Evolutionary conservation across 2,329 filamentous ascomycete species (phyloP).

Genomic region (Talaromyces sp.): DNA sequence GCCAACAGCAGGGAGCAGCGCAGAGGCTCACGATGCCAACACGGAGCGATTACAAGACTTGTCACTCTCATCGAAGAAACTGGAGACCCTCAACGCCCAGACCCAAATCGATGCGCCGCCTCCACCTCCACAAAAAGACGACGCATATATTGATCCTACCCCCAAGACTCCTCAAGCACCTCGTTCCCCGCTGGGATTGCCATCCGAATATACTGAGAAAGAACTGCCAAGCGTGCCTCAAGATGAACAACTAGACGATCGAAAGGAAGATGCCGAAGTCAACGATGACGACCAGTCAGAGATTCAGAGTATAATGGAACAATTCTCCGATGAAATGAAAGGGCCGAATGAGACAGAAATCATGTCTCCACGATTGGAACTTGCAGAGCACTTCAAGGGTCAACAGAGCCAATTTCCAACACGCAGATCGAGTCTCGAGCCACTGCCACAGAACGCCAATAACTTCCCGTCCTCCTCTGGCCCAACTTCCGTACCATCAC

Average conservation of each 20-base stretch:
- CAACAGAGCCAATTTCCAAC: slow-evolving; percentile 67
- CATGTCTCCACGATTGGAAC: slow-evolving; percentile 82
- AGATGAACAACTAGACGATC: slow-evolving; percentile 41
- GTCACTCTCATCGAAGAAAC: slow-evolving; percentile 25
- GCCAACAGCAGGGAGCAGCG: slow-evolving; percentile 13
- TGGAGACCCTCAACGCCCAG: slow-evolving; percentile 16
- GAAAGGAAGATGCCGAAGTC: slow-evolving; percentile 32
- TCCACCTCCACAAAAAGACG: slow-evolving; percentile 48
- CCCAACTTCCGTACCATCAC: slow-evolving; percentile 18
- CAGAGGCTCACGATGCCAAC: slow-evolving; percentile 22
- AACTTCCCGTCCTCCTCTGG: slow-evolving; percentile 20
- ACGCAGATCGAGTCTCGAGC: slow-evolving; percentile 80
- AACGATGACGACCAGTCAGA: slow-evolving; percentile 66
- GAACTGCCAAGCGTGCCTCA: slow-evolving; percentile 35
- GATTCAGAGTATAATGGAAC: slow-evolving; percentile 96
- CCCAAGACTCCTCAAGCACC: slow-evolving; percentile 42
- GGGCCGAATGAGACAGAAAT: slow-evolving; percentile 74
- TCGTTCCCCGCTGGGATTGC: slow-evolving; percentile 36
- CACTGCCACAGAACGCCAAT: slow-evolving; percentile 45
- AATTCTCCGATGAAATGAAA: slow-evolving; percentile 72
- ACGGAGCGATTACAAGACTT: slow-evolving; percentile 28
- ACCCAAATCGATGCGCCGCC: slow-evolving; percentile 32
- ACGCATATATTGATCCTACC: slow-evolving; percentile 48
- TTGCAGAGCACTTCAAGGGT: slow-evolving; percentile 72
- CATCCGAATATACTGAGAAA: slow-evolving; percentile 34